phyloP scores from a whole-genome alignment of 1,284 basidiomycete species.

The Ganoderma lucidum region DNA sequence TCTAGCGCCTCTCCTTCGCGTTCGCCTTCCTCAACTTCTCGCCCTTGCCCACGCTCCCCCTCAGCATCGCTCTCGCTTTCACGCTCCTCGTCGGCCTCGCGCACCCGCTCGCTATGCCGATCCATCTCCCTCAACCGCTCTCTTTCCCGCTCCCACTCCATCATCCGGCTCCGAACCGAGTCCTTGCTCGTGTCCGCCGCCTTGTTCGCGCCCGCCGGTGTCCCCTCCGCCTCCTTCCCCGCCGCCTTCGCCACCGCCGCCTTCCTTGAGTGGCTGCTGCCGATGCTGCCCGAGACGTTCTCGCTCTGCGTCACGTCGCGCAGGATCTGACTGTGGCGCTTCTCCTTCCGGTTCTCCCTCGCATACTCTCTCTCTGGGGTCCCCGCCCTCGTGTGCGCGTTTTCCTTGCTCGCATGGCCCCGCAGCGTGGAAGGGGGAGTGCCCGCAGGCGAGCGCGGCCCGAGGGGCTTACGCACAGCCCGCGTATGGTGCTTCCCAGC shows the following conservation, averaged over 20 bases:
- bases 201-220: slow-evolving; percentile 32
- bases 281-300: slow-evolving; percentile 17
- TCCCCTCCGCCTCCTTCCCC: slow-evolving; percentile 23
- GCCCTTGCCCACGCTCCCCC: slow-evolving; percentile 23
- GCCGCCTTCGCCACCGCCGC: slow-evolving; percentile 12
- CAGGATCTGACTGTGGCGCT: slow-evolving; percentile 33
- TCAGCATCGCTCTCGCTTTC: slow-evolving; percentile 43
- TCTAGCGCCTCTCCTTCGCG: slow-evolving; percentile 50
- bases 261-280: slow-evolving; percentile 6
- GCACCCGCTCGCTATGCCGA: slow-evolving; percentile 51
- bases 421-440: slow-evolving; percentile 15
- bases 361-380: neutral
- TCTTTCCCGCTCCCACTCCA: slow-evolving; percentile 66
- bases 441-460: slow-evolving; percentile 38
- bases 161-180: slow-evolving; percentile 58
- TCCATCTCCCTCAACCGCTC: slow-evolving; percentile 63
- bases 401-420: slow-evolving; percentile 34
- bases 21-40: slow-evolving; percentile 47
- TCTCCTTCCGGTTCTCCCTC: slow-evolving; percentile 26
- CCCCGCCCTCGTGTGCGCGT: slow-evolving; percentile 10
- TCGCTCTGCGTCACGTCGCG: slow-evolving; percentile 36
- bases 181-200: slow-evolving; percentile 40
- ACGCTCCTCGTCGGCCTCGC: slow-evolving; percentile 48
- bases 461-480: slow-evolving; percentile 36
- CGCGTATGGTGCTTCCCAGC: slow-evolving; percentile 10